A percentile compares a stretch with the other conserved stretches of the same genome.
phyloP scores from a whole-genome alignment of 345 rosid species.

The Abelmoschus esculentus region DNA sequence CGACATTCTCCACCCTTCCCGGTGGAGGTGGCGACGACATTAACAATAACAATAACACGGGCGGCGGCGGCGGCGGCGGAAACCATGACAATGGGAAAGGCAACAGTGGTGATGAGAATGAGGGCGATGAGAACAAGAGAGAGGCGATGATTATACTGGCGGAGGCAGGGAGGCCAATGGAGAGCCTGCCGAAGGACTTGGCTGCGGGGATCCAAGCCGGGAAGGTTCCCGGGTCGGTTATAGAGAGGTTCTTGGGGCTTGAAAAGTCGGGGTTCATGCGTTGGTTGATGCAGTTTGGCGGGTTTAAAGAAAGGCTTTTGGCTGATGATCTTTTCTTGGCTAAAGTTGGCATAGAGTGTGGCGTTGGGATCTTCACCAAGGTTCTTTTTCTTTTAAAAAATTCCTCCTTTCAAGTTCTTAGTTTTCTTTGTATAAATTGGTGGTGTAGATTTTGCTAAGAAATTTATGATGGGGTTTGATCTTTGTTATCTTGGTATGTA shows the following conservation, averaged over 20 bases:
- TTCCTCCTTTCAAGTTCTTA: neutral
- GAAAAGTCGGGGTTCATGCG: slow-evolving; percentile 54
- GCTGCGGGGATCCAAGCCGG: slow-evolving; percentile 71
- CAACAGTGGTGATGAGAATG: slow-evolving; percentile 38
- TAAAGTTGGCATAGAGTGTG: slow-evolving; percentile 75
- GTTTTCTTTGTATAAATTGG: no score
- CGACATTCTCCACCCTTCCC: slow-evolving; percentile 25
- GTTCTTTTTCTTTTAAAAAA: slow-evolving; percentile 18
- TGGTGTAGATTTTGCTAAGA: no score
- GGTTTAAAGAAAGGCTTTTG: slow-evolving; percentile 79
- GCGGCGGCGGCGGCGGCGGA: slow-evolving; percentile 26
- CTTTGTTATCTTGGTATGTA: no score
- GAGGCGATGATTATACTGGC: slow-evolving; percentile 60
- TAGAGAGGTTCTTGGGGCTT: slow-evolving; percentile 53
- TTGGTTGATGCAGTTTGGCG: slow-evolving; percentile 78
- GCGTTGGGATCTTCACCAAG: slow-evolving; percentile 93
- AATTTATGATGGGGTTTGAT: no score
- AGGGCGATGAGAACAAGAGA: slow-evolving; percentile 48
- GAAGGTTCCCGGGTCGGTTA: slow-evolving; percentile 69
- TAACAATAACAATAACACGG: slow-evolving; percentile 17
- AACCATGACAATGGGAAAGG: slow-evolving; percentile 12
- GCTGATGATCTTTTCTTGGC: slow-evolving; percentile 94
- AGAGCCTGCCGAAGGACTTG: slow-evolving; percentile 68
- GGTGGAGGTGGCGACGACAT: slow-evolving; percentile 27
- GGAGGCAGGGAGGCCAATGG: slow-evolving; percentile 51